Percentiles rank a stretch among this genome's conserved stretches.
Conservation (phyloP, 2,329 filamentous ascomycete genomes). For the Botrytis byssoidea region DNA sequence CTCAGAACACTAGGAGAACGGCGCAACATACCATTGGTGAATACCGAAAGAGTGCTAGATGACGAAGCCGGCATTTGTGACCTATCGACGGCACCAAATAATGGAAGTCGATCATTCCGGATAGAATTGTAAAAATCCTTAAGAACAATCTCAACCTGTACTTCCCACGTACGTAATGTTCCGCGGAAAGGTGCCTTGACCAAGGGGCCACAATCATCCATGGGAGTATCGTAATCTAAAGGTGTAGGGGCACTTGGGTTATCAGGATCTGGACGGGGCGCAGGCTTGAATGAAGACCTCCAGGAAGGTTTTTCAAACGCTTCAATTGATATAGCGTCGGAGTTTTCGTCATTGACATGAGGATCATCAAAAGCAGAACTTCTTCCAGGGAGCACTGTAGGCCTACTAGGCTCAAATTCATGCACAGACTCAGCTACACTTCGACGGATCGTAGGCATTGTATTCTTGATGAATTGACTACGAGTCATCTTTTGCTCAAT, state of each 20-base stretch:
- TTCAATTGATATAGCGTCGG: constrained; percentile 35
- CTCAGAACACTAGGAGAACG: constrained; percentile 88
- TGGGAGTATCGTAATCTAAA: constrained; percentile 39
- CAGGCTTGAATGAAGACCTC: constrained; percentile 39
- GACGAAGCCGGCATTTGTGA: constrained; percentile 44
- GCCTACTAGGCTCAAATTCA: constrained; percentile 55
- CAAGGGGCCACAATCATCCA: constrained; percentile 68
- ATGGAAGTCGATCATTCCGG: constrained; percentile 77
- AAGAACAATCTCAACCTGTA: constrained; percentile 83
- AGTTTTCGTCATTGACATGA: constrained; percentile 25
- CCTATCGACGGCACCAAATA: constrained; percentile 66
- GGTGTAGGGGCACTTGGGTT: constrained; percentile 43
- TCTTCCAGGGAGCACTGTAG: constrained; percentile 51
- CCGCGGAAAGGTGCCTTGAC: constrained; percentile 77
- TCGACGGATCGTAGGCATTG: constrained; percentile 82
- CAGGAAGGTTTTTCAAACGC: constrained; percentile 36
- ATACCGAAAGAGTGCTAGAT: constrained; percentile 68
- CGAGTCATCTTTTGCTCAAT: constrained; percentile 97
- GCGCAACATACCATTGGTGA: constrained; percentile 66
- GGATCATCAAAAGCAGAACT: constrained; percentile 30
- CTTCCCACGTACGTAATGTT: constrained; percentile 76
- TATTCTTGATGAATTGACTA: constrained; percentile 93
- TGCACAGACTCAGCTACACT: constrained; percentile 71
- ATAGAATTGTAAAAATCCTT: constrained; percentile 93
- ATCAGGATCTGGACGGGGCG: constrained; percentile 31